These are phyloP conservation scores for Biscogniauxia mediterranea DNA, from an alignment of 2,329 filamentous ascomycete genomes.

Conservation along the genomic window DNA sequence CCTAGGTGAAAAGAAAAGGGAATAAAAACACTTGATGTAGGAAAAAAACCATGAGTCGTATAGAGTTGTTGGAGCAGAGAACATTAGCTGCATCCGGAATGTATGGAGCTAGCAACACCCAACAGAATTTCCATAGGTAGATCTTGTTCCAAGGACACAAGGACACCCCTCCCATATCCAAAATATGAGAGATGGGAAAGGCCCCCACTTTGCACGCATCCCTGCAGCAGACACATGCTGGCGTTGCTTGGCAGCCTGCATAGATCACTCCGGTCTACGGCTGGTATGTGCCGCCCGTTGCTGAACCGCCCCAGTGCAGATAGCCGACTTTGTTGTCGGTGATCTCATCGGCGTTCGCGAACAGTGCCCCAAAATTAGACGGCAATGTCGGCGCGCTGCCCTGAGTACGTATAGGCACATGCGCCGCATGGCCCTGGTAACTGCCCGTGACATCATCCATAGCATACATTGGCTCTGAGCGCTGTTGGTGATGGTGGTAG, in stretches of 20 bases:
- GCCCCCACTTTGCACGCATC: constrained; percentile 11
- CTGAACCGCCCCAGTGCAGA: constrained; percentile 10
- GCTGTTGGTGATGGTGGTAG: constrained; percentile 1
- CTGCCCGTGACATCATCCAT: constrained; percentile 19
- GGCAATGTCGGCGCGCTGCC: constrained; percentile 7
- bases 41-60: constrained; percentile 12
- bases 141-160: background rate
- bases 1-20: background rate
- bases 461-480: constrained; percentile 12
- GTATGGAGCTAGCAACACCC: background rate
- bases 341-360: constrained; percentile 11
- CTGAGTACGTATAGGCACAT: constrained; percentile 5
- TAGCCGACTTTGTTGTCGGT: constrained; percentile 5
- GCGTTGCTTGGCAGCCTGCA: background rate
- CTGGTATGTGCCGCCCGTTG: constrained; percentile 6
- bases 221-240: constrained; percentile 2
- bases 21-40: background rate
- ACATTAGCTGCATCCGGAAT: background rate
- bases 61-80: background rate
- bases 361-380: constrained; percentile 8
- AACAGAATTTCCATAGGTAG: background rate
- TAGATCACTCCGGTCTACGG: constrained; percentile 2
- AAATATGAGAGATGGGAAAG: background rate
- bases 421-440: constrained; percentile 13
- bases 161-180: background rate